Conservation (phyloP, 2,329 filamentous ascomycete species). For the Acephala macrosclerotiorum region DNA sequence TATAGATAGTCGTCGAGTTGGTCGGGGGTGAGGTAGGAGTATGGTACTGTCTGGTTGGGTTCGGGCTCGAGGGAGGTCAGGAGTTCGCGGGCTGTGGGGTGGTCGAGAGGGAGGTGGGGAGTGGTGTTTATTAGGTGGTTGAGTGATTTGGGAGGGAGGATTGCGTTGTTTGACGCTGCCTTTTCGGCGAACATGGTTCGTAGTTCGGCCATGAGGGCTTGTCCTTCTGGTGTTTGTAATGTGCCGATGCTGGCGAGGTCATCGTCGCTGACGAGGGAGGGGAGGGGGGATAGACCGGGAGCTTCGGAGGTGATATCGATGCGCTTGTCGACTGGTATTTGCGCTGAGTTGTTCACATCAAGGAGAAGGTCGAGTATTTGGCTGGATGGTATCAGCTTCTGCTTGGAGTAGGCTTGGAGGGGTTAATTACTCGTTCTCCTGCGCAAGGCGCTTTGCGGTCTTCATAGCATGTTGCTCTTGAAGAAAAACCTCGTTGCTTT, state of each 20-base stretch:
- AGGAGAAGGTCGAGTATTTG: constrained; percentile 88
- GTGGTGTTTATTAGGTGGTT: constrained; percentile 36
- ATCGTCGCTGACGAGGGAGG: constrained; percentile 37
- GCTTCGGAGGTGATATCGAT: constrained; percentile 67
- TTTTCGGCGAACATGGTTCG: constrained; percentile 37
- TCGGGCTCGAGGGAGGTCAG: constrained; percentile 46
- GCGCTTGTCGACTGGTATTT: constrained; percentile 77
- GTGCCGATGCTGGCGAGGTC: constrained; percentile 35
- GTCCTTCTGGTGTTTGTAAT: constrained; percentile 36
- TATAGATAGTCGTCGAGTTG: constrained; percentile 79
- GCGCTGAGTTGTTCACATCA: constrained; percentile 85
- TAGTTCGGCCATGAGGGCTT: constrained; percentile 40
- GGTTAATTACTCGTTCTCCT: constrained; percentile 86
- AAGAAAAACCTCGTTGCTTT: constrained; percentile 83
- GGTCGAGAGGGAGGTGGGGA: constrained; percentile 36
- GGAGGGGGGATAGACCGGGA: constrained; percentile 35
- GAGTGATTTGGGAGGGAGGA: constrained; percentile 40
- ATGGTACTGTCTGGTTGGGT: constrained; percentile 61
- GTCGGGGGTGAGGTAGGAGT: constrained; percentile 71
- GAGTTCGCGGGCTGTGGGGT: constrained; percentile 43
- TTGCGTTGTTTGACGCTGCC: constrained; percentile 20
- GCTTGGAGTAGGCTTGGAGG: not conserved
- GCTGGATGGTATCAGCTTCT: constrained; percentile 54
- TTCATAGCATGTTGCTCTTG: constrained; percentile 82
- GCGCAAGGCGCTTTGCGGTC: constrained; percentile 82